Conservation (phyloP, 768 basidiomycete species). For the Leccinum truebloodii region DNA sequence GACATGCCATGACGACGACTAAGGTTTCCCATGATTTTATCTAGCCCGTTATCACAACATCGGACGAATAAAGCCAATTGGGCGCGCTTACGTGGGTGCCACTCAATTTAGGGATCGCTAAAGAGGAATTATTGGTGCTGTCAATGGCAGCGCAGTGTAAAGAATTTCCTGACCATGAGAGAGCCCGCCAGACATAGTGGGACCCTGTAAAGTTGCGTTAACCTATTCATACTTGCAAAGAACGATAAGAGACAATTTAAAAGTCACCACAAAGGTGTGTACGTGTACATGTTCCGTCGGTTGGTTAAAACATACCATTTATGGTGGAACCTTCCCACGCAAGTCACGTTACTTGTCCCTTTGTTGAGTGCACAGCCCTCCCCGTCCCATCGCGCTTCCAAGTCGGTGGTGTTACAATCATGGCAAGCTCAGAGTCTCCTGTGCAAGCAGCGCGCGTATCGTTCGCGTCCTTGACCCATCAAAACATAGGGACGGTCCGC, state of each 20-base stretch:
- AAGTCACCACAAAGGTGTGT: constrained; percentile 15
- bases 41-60: constrained; percentile 16
- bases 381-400: not conserved
- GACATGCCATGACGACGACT: constrained; percentile 21
- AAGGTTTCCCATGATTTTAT: constrained; percentile 8
- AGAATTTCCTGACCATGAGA: constrained; percentile 7
- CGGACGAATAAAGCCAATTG: constrained; percentile 10
- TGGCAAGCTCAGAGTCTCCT: constrained; percentile 26
- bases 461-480: constrained; percentile 72
- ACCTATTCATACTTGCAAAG: constrained; percentile 23
- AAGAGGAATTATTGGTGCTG: constrained; percentile 25
- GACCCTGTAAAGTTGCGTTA: constrained; percentile 26
- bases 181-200: constrained; percentile 18
- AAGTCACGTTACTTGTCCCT: constrained; percentile 15
- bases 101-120: constrained; percentile 19
- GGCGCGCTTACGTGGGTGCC: constrained; percentile 24
- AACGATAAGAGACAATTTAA: constrained; percentile 25
- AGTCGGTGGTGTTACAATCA: constrained; percentile 11
- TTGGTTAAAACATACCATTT: constrained; percentile 3
- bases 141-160: constrained; percentile 24
- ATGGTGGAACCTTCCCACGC: constrained; percentile 26
- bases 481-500: constrained; percentile 75
- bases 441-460: constrained; percentile 47
- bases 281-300: not conserved
- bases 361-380: constrained; percentile 20